These are phyloP conservation scores for Colletotrichum caudatum DNA, from an alignment of 2,329 filamentous ascomycete genomes.

Conservation along the genomic window DNA sequence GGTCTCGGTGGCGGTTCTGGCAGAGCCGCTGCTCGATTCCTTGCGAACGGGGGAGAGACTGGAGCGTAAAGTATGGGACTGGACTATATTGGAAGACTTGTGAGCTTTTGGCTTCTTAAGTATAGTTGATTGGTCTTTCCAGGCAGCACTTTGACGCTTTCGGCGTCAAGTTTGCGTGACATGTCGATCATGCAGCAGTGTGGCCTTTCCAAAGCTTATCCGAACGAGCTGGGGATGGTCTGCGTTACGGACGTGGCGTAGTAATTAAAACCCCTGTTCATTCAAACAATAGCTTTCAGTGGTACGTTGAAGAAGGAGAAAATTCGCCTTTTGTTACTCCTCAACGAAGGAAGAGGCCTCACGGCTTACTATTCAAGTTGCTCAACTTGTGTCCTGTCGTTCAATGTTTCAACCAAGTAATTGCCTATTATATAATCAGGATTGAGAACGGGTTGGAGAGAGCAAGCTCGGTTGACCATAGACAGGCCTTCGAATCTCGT, in stretches of 20 bases:
- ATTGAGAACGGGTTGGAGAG: too few relatives aligned
- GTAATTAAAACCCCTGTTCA: background rate
- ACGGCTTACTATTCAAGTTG: too few relatives aligned
- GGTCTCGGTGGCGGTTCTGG: background rate
- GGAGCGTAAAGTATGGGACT: too few relatives aligned
- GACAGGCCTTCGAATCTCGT: background rate
- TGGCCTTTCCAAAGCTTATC: too few relatives aligned
- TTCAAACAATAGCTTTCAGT: too few relatives aligned
- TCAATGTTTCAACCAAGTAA: background rate
- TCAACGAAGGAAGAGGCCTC: too few relatives aligned
- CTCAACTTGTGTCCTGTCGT: too few relatives aligned
- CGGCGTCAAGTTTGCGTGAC: background rate
- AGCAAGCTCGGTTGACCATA: background rate
- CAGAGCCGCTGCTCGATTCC: background rate
- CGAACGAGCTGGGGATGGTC: background rate
- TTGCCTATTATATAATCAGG: background rate
- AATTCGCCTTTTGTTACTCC: too few relatives aligned
- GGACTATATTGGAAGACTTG: background rate
- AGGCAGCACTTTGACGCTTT: background rate
- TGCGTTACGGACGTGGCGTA: background rate
- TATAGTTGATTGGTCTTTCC: background rate
- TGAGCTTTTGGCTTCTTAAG: background rate
- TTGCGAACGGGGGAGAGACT: background rate
- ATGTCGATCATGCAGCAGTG: background rate
- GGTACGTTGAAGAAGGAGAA: too few relatives aligned